Percentiles rank a stretch among this genome's conserved stretches.
Evolutionary conservation across 2,329 filamentous ascomycete species (phyloP).

Genomic region (Xylogone sp.): DNA sequence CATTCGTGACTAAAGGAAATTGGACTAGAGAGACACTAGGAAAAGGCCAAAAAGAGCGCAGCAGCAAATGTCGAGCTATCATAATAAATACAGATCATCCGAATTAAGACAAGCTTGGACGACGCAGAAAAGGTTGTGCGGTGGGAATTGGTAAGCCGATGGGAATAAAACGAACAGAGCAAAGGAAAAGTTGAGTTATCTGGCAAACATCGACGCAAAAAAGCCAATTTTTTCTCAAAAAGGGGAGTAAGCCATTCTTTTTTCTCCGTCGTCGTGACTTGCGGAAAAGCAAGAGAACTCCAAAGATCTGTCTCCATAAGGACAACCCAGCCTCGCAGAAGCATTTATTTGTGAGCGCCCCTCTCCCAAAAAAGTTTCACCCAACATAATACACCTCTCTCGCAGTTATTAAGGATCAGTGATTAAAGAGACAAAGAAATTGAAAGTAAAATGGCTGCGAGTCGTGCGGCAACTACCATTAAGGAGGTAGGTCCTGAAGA

Average conservation of each 20-base stretch:
- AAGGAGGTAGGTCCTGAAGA: constrained; percentile 17
- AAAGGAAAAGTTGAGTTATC: not conserved
- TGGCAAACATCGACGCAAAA: constrained; percentile 3
- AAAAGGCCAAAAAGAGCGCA: constrained; percentile 18
- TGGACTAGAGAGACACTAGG: constrained; percentile 1
- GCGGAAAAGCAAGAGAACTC: constrained; percentile 19
- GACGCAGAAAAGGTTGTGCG: not conserved
- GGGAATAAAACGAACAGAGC: constrained; percentile 11
- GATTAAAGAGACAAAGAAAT: constrained; percentile 31
- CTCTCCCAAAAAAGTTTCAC: constrained; percentile 4
- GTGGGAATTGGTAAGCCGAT: not conserved
- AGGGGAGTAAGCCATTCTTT: constrained; percentile 16
- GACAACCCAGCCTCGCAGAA: constrained; percentile 24
- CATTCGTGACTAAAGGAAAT: constrained; percentile 24
- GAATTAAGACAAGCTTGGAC: constrained; percentile 4
- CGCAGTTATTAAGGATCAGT: constrained; percentile 27
- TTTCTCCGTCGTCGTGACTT: constrained; percentile 9
- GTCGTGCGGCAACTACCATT: constrained; percentile 19
- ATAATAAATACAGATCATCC: constrained; percentile 28
- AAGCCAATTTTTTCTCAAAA: constrained; percentile 17
- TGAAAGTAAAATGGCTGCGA: constrained; percentile 24
- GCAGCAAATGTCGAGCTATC: constrained; percentile 23
- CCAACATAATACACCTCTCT: constrained; percentile 9
- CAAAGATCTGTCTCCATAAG: constrained; percentile 17
- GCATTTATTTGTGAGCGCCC: constrained; percentile 19